Evolutionary conservation across 805 yeast genomes (phyloP).

Genomic region (Candida sanyiensis): DNA sequence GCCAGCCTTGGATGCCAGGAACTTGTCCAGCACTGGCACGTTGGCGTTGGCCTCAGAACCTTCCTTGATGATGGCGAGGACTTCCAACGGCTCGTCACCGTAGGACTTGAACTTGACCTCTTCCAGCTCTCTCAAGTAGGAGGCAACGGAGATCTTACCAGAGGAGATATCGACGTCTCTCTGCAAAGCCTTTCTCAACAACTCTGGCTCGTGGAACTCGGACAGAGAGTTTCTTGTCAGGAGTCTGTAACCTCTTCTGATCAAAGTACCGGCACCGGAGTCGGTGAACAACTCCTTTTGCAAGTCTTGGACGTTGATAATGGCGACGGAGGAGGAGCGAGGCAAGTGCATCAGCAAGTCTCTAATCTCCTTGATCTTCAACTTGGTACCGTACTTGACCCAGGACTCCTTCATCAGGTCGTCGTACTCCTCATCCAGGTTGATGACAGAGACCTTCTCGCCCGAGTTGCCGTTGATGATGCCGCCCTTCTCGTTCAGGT

Average conservation of each 20-base stretch:
- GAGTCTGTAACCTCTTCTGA: constrained; percentile 93
- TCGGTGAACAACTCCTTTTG: constrained; percentile 98
- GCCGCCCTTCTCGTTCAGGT: constrained; percentile 96
- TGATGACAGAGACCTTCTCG: constrained; percentile 83
- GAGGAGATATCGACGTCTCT: constrained; percentile 71
- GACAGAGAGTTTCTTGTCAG: constrained; percentile 60
- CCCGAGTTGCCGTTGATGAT: constrained; percentile 88
- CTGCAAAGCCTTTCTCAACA: constrained; percentile 67
- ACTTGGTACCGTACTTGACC: constrained; percentile 98
- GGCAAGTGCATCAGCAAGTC: constrained; percentile 92
- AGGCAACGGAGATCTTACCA: constrained; percentile 70
- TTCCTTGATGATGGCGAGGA: constrained; percentile 74
- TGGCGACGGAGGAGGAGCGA: constrained; percentile 95
- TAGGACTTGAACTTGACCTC: constrained; percentile 61
- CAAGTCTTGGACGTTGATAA: constrained; percentile 88
- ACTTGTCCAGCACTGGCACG: constrained; percentile 74
- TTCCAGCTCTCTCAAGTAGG: constrained; percentile 72
- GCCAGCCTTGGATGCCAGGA: constrained; percentile 81
- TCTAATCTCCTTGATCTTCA: constrained; percentile 93
- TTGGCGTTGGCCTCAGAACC: constrained; percentile 31
- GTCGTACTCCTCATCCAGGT: constrained; percentile 94
- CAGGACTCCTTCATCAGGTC: constrained; percentile 86
- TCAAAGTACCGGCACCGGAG: constrained; percentile 98
- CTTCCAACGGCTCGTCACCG: constrained; percentile 95
- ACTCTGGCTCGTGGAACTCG: constrained; percentile 69